phyloP scores from a whole-genome alignment of 2,329 filamentous ascomycete genomes.

The Stachybotrys echinatus region DNA sequence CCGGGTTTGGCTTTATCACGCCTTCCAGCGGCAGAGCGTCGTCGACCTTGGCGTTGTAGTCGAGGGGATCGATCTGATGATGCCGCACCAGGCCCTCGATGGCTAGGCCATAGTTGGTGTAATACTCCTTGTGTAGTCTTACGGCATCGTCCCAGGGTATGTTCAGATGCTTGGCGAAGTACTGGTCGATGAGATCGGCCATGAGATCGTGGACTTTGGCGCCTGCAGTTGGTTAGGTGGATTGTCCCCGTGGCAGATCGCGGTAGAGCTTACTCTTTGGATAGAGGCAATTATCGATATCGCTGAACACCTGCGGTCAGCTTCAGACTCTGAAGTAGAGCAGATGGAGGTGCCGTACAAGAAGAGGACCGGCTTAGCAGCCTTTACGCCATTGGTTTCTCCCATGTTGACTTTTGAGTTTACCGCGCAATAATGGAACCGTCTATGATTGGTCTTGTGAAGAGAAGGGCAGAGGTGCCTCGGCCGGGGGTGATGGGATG shows the following conservation, averaged over 20 bases:
- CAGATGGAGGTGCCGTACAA: conserved; percentile 10
- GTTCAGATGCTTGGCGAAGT: conserved; percentile 64
- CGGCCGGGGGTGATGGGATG: no score
- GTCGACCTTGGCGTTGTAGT: conserved; percentile 92
- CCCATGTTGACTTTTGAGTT: conserved; percentile 24
- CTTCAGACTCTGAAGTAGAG: background rate
- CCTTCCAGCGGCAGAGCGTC: conserved; percentile 85
- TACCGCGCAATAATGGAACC: no score
- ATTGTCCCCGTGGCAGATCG: background rate
- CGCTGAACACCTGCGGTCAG: conserved; percentile 51
- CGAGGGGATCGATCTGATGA: conserved; percentile 90
- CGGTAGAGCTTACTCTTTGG: conserved; percentile 71
- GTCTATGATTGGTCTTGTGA: no score
- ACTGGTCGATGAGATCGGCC: conserved; percentile 70
- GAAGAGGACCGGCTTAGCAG: conserved; percentile 35
- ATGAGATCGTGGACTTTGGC: conserved; percentile 84
- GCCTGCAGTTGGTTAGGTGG: conserved; percentile 36
- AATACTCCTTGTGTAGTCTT: conserved; percentile 85
- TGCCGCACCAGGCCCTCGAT: conserved; percentile 91
- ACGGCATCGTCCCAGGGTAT: conserved; percentile 74
- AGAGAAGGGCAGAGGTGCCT: no score
- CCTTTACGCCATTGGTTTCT: conserved; percentile 25
- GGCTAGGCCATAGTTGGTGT: conserved; percentile 92
- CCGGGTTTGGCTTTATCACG: conserved; percentile 73
- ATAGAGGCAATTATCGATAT: conserved; percentile 98